phyloP scores from a whole-genome alignment of 768 basidiomycete genomes.

The Pluteus cervinus region DNA sequence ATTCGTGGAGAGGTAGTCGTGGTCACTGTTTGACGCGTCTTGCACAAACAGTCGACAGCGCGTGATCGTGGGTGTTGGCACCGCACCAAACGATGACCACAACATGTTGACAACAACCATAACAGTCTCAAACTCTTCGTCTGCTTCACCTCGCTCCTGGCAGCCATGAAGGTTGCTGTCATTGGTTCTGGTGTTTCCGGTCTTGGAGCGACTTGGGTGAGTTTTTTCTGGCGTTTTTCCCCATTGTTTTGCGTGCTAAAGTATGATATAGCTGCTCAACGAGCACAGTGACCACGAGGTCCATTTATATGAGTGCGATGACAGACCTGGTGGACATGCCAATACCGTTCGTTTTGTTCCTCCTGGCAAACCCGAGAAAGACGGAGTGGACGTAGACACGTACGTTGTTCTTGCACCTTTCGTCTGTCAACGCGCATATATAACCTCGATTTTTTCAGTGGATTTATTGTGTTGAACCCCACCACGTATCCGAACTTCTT shows the following conservation, averaged over 20 bases:
- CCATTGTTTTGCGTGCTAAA: background rate
- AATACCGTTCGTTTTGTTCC: constrained; percentile 58
- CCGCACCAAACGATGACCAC: no score
- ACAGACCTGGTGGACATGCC: constrained; percentile 68
- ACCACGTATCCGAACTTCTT: constrained; percentile 76
- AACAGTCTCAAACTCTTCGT: no score
- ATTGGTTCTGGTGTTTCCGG: constrained; percentile 77
- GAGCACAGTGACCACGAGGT: constrained; percentile 71
- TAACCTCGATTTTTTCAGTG: constrained; percentile 26
- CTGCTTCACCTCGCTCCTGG: background rate
- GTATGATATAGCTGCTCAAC: constrained; percentile 49
- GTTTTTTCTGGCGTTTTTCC: constrained; percentile 8
- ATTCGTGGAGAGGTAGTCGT: no score
- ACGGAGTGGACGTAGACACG: constrained; percentile 61
- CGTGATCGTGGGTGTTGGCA: no score
- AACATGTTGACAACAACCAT: no score
- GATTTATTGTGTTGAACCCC: constrained; percentile 74
- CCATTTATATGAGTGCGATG: constrained; percentile 66
- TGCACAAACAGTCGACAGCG: no score
- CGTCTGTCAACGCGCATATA: background rate
- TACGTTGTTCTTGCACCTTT: constrained; percentile 28
- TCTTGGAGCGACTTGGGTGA: constrained; percentile 71
- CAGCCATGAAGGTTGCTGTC: constrained; percentile 57
- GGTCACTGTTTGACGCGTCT: no score
- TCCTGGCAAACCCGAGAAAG: constrained; percentile 23